These are phyloP conservation scores for Gracilaria gracilis DNA, from an alignment of 23 red algal genomes.

Conservation along the genomic window DNA sequence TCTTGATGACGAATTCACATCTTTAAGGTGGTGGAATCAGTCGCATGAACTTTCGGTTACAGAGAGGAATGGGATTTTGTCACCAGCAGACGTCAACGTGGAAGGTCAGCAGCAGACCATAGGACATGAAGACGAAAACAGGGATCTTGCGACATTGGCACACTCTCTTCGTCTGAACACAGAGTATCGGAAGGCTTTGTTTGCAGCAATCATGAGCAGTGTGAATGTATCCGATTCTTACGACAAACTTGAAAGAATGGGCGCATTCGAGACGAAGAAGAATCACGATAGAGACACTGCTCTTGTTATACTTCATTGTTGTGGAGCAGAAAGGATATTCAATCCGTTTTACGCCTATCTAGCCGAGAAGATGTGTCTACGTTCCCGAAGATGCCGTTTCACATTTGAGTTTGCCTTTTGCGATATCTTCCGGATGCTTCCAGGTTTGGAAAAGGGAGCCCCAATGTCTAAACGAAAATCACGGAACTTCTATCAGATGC, in stretches of 20 bases:
- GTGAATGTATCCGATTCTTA: slow-evolving; percentile 41
- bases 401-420: slow-evolving; percentile 68
- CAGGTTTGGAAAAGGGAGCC: slow-evolving; percentile 19
- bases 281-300: slow-evolving; percentile 54
- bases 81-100: neutral
- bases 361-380: slow-evolving; percentile 37
- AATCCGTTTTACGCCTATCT: slow-evolving; percentile 72
- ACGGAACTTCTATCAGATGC: slow-evolving; percentile 43
- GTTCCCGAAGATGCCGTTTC: slow-evolving; percentile 28
- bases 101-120: neutral
- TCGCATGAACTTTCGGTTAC: slow-evolving; percentile 36
- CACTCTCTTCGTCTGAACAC: slow-evolving; percentile 53
- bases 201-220: slow-evolving; percentile 65
- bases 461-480: slow-evolving; percentile 42
- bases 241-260: slow-evolving; percentile 42
- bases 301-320: slow-evolving; percentile 62
- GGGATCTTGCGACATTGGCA: slow-evolving; percentile 35
- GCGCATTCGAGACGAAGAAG: slow-evolving; percentile 49
- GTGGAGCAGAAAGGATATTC: slow-evolving; percentile 53
- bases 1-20: slow-evolving; percentile 55
- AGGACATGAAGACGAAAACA: slow-evolving; percentile 9
- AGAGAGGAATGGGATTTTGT: slow-evolving; percentile 6
- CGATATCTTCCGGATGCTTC: slow-evolving; percentile 47
- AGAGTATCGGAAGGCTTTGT: slow-evolving; percentile 32
- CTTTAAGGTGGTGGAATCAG: slow-evolving; percentile 47